These are phyloP conservation scores for Diplogelasinospora grovesii DNA, from an alignment of 495 filamentous ascomycete species.

Conservation along the genomic window DNA sequence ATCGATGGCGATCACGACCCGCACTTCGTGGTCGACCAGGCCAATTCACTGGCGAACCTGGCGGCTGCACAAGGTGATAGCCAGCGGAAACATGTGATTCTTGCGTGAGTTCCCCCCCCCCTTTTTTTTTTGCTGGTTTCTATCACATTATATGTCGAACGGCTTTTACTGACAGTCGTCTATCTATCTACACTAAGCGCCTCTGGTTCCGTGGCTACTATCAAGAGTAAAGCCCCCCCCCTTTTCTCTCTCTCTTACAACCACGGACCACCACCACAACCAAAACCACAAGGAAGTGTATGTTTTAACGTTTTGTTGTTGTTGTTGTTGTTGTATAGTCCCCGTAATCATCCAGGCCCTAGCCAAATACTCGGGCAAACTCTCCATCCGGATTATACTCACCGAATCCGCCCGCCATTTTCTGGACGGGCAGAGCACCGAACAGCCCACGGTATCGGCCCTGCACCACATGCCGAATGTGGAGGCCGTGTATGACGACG, in stretches of 20 bases:
- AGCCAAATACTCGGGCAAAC: slow-evolving; percentile 39
- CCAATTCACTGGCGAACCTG: slow-evolving; percentile 27
- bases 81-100: slow-evolving; percentile 65
- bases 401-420: slow-evolving; percentile 66
- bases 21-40: slow-evolving; percentile 20
- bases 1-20: slow-evolving; percentile 28
- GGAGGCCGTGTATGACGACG: slow-evolving; percentile 67
- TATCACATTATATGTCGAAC: slow-evolving; percentile 9
- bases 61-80: slow-evolving; percentile 43
- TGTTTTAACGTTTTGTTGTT: no score
- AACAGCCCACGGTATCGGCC: slow-evolving; percentile 57
- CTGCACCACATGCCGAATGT: slow-evolving; percentile 49
- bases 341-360: slow-evolving; percentile 62
- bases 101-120: slow-evolving; percentile 62
- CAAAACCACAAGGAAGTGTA: no score
- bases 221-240: slow-evolving; percentile 50
- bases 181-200: slow-evolving; percentile 20
- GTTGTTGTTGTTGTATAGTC: slow-evolving; percentile 31
- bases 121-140: slow-evolving; percentile 63
- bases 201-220: slow-evolving; percentile 65
- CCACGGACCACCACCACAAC: not conserved
- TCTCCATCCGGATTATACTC: slow-evolving; percentile 74
- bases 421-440: slow-evolving; percentile 56
- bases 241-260: no score
- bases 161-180: slow-evolving; percentile 35